These are phyloP conservation scores for Cajanus cajan DNA, from an alignment of 306 rosid species.

Conservation along the genomic window DNA sequence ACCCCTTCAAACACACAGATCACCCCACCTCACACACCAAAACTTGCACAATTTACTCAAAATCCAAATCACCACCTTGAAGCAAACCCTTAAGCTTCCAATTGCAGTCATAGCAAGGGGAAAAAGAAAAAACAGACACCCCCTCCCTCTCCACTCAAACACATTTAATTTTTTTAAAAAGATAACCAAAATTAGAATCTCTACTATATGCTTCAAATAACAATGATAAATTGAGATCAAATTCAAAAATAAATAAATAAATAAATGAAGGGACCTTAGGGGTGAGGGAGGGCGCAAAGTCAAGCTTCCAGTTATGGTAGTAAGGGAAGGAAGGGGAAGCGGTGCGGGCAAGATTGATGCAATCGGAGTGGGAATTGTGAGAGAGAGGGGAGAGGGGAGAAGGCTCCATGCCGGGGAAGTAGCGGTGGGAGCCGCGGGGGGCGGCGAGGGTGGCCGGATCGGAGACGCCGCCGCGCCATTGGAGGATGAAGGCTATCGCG, in stretches of 20 bases:
- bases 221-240: too few species aligned
- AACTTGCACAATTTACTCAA: background rate
- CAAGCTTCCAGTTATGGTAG: conserved; percentile 79
- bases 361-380: conserved; percentile 42
- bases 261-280: conserved; percentile 66
- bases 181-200: background rate
- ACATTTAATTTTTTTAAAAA: background rate
- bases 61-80: background rate
- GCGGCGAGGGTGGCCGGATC: conserved; percentile 77
- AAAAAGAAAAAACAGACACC: background rate
- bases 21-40: background rate
- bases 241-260: too few species aligned
- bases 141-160: background rate
- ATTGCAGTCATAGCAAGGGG: background rate
- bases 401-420: conserved; percentile 88
- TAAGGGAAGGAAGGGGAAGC: conserved; percentile 75
- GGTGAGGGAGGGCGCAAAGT: conserved; percentile 54
- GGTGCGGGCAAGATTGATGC: conserved; percentile 70
- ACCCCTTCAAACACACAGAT: background rate
- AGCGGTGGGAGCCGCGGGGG: conserved; percentile 68
- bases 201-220: background rate
- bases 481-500: conserved; percentile 81
- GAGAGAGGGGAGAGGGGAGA: conserved; percentile 65
- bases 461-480: conserved; percentile 95
- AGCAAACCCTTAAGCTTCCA: background rate